Percentiles rank a stretch among this genome's conserved stretches.
Evolutionary conservation across 2,329 filamentous ascomycete genomes (phyloP).

Genomic region (Scopulariopsis brevicaulis): DNA sequence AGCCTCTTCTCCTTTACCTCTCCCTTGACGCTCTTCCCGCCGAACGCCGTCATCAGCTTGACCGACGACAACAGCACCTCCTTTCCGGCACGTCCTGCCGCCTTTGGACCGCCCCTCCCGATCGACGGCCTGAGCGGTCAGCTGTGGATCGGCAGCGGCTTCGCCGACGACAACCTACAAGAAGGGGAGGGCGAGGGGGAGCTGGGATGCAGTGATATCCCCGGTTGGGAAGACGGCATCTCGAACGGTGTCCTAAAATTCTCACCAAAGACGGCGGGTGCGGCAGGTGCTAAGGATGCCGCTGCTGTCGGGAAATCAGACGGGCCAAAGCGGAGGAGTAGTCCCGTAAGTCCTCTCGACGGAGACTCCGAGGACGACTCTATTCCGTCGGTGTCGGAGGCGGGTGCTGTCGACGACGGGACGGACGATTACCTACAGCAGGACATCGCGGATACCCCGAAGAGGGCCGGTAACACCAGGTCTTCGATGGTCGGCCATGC

Average conservation of each 20-base stretch:
- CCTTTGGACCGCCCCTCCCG: conserved; percentile 76
- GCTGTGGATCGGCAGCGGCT: conserved; percentile 88
- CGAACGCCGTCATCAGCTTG: conserved; percentile 88
- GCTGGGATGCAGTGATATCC: conserved; percentile 88
- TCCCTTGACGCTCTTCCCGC: conserved; percentile 82
- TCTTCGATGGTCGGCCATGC: conserved; percentile 50
- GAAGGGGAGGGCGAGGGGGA: conserved; percentile 65
- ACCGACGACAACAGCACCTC: conserved; percentile 98
- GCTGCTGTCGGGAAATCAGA: conserved; percentile 14
- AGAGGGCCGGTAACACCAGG: conserved; percentile 20
- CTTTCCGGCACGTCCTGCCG: conserved; percentile 85
- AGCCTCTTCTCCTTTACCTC: conserved; percentile 57
- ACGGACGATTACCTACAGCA: conserved; percentile 78
- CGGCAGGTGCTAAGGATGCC: conserved; percentile 6
- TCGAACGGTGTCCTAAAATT: conserved; percentile 31
- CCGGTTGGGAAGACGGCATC: conserved; percentile 65
- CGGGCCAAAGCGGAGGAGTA: conserved; percentile 18
- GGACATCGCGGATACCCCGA: conserved; percentile 18
- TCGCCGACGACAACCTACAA: conserved; percentile 64
- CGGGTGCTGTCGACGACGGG: conserved; percentile 47
- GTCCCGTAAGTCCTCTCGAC: conserved; percentile 4
- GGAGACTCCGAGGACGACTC: not conserved
- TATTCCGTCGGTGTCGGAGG: conserved; percentile 15
- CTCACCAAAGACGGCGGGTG: conserved; percentile 18
- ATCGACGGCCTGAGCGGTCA: conserved; percentile 71